Conservation (phyloP, 345 rosid species). For the Bretschneidera sinensis region DNA sequence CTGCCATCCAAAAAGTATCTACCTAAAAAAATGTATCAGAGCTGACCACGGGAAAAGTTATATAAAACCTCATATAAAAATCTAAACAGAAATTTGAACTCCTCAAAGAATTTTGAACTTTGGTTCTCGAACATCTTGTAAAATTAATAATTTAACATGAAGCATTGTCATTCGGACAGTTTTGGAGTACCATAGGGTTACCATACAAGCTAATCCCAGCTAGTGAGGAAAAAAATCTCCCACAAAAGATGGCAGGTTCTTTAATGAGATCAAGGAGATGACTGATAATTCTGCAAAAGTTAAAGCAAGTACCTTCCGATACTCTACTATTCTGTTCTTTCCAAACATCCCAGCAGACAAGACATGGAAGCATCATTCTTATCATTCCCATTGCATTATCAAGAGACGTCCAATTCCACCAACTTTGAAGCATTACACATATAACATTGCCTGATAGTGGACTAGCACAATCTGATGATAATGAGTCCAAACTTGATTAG, state of each 20-base stretch:
- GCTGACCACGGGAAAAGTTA: too few species aligned
- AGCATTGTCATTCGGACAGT: too few species aligned
- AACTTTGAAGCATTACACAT: conserved; percentile 26
- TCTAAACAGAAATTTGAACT: too few species aligned
- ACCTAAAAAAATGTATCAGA: too few species aligned
- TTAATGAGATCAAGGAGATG: conserved; percentile 5
- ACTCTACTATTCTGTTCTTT: conserved; percentile 28
- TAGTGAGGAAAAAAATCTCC: background rate
- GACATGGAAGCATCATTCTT: conserved; percentile 33
- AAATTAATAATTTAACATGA: too few species aligned
- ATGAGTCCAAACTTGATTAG: conserved; percentile 28
- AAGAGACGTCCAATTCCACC: conserved; percentile 25
- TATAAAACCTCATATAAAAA: too few species aligned
- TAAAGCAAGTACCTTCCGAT: conserved; percentile 25
- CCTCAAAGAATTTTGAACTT: too few species aligned
- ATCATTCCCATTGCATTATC: conserved; percentile 24
- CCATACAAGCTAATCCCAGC: background rate
- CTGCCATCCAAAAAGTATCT: too few species aligned
- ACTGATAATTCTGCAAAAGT: conserved; percentile 7
- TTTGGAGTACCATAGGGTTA: too few species aligned
- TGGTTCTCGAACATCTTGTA: too few species aligned
- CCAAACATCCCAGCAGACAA: conserved; percentile 28
- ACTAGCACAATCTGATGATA: conserved; percentile 31
- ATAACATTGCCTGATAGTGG: conserved; percentile 25
- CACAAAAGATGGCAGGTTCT: conserved; percentile 1